Evolutionary conservation across 495 filamentous ascomycete genomes (phyloP), one percentile per base, ranked within the genome.

Genomic region (Penicillium macrosclerotiorum): DNA sequence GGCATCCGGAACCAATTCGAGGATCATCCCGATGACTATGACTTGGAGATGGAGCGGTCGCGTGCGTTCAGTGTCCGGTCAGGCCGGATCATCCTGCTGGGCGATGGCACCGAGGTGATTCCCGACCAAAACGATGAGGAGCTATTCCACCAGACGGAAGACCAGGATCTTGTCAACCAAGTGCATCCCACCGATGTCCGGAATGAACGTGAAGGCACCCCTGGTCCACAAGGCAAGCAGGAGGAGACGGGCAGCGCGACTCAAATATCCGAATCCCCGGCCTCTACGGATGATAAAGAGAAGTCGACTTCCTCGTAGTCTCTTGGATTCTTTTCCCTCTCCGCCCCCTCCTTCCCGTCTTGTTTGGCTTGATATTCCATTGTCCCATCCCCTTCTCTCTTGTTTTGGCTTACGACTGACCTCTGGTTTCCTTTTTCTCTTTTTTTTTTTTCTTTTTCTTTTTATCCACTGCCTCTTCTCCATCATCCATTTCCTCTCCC

Each of bases 11-110:
- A 94, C 64, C 86, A 88, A 64, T 89, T 88, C 68, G 92, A 95
- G 61, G 90, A 96, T 64, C 91, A 84, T 65, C 84, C 88, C 38
- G 90, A 93, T 72, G 91, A 91, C 43, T 93, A 91, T 76, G 93
- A 96, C 59, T 71, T 88, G 67, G 88, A 91, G 51, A 76, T 83
- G 65, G 81, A 88, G 56, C 79, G 78, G 37, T 62, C 64, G 37
- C 80, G 83, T 31, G 77, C 79, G 18, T 72, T 78, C 49, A 83
- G 79, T 52, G 79, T 82, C 45, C 78, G 80, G 56, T 78, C 78
- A 52, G 86, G 88, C 33, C 82, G 91, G 44, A 90, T 97, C 60
- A 97, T 97, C 60, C 82, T 95, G 59, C 77, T 98, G 29, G 90
- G 93, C 27, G 90, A 97, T 73, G 93, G 92, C 51, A 93, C 88